These are phyloP conservation scores for Debaryomycetaceae sp. DNA, from an alignment of 1,139 yeast species.

Conservation along the genomic window DNA sequence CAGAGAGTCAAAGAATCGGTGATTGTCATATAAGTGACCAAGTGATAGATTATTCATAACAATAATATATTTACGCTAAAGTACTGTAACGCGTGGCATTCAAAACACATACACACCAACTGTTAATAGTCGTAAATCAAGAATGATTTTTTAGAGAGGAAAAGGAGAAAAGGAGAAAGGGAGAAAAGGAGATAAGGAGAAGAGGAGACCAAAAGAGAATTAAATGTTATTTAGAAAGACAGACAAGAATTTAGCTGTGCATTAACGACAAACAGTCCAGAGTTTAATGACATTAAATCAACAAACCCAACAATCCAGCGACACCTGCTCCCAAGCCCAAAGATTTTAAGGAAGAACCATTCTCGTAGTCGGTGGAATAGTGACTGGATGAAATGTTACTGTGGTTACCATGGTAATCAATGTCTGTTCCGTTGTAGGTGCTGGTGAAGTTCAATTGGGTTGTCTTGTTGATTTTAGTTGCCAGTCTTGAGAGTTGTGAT, in stretches of 20 bases:
- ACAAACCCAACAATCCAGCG: constrained; percentile 19
- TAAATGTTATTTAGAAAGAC: background rate
- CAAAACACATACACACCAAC: constrained; percentile 5
- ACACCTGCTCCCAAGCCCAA: constrained; percentile 15
- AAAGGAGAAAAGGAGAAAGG: background rate
- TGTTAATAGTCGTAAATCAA: background rate
- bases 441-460: constrained; percentile 7
- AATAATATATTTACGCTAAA: background rate
- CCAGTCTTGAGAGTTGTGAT: background rate
- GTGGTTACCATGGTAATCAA: constrained; percentile 3
- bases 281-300: constrained; percentile 11
- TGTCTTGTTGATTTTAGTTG: background rate
- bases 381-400: constrained; percentile 7
- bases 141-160: background rate
- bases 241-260: background rate
- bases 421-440: constrained; percentile 1
- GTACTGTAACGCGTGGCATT: background rate
- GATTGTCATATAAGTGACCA: constrained; percentile 4
- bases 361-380: constrained; percentile 12
- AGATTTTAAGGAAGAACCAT: constrained; percentile 11
- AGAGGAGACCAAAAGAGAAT: background rate
- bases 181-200: background rate
- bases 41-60: background rate
- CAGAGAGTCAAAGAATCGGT: constrained; percentile 21
- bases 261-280: no score